Evolutionary conservation across 768 basidiomycete genomes (phyloP).

Genomic region (Gyrodon lividus): DNA sequence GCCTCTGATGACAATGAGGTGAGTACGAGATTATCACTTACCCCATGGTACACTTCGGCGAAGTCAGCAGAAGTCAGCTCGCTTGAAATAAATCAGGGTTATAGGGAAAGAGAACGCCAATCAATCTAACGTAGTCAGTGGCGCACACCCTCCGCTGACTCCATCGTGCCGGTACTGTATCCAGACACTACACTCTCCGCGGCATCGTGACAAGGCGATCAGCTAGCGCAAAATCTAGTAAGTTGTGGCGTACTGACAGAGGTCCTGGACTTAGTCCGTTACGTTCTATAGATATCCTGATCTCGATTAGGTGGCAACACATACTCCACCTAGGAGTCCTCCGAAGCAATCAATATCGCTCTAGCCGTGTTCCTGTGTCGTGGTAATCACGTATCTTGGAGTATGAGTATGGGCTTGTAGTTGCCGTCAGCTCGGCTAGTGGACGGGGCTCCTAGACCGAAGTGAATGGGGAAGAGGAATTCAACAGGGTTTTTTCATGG

Average conservation of each 20-base stretch:
- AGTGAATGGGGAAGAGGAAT: neutral
- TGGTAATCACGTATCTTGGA: neutral
- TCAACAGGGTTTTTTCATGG: too few relatives aligned
- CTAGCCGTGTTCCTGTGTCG: neutral
- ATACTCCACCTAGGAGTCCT: neutral
- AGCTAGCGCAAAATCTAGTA: constrained; percentile 5
- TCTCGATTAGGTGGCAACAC: neutral
- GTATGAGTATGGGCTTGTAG: neutral
- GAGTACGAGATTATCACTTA: neutral
- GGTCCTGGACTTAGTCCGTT: neutral
- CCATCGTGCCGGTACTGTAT: constrained; percentile 24
- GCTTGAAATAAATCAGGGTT: constrained; percentile 15
- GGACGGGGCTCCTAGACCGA: constrained; percentile 7
- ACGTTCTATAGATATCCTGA: neutral
- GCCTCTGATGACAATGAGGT: constrained; percentile 7
- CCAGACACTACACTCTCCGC: constrained; percentile 18
- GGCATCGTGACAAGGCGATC: constrained; percentile 15
- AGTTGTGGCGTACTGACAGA: neutral
- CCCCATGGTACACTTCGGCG: neutral
- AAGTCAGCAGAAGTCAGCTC: neutral
- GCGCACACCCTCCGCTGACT: constrained; percentile 14
- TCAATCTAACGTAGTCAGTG: constrained; percentile 12
- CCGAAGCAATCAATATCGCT: neutral
- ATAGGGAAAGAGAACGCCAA: constrained; percentile 15
- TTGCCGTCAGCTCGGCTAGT: constrained; percentile 5